Conservation (phyloP, 108 stramenopile genomes). For the Tribonema minus region DNA sequence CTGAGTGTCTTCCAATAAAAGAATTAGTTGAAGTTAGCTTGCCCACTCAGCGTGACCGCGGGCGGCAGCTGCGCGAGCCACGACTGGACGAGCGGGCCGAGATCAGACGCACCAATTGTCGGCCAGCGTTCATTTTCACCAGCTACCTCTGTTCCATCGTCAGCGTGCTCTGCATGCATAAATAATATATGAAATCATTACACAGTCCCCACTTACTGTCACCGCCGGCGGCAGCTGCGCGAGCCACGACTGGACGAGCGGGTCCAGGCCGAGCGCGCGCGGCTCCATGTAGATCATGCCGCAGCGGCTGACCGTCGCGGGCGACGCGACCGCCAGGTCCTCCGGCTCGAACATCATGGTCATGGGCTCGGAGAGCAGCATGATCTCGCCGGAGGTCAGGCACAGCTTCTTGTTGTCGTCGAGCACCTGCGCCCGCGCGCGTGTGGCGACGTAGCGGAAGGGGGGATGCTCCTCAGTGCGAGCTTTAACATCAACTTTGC, state of each 20-base stretch:
- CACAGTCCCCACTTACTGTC: background rate
- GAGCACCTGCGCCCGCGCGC: too few relatives aligned
- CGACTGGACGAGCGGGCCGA: slow-evolving; percentile 50
- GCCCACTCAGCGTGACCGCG: background rate
- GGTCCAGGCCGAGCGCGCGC: slow-evolving; percentile 54
- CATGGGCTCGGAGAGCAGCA: slow-evolving; percentile 58
- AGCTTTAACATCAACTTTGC: too few relatives aligned
- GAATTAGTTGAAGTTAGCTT: too few relatives aligned
- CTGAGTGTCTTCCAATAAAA: too few relatives aligned
- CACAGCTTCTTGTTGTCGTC: slow-evolving; percentile 57
- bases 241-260: slow-evolving; percentile 55
- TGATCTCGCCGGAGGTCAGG: slow-evolving; percentile 63
- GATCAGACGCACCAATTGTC: too few relatives aligned
- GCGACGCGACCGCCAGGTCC: slow-evolving; percentile 60
- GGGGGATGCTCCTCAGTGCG: too few relatives aligned
- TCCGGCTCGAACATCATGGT: slow-evolving; percentile 69
- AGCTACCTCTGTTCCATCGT: too few relatives aligned
- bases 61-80: slow-evolving; percentile 52
- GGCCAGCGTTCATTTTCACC: too few relatives aligned
- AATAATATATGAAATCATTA: too few relatives aligned
- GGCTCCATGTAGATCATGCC: slow-evolving; percentile 70
- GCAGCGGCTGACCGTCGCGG: slow-evolving; percentile 62
- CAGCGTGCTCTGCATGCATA: too few relatives aligned
- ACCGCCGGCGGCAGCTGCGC: slow-evolving; percentile 17
- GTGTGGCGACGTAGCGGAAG: too few relatives aligned